phyloP scores from a whole-genome alignment of 2,329 filamentous ascomycete species.

The Colletotrichum echinochloae region DNA sequence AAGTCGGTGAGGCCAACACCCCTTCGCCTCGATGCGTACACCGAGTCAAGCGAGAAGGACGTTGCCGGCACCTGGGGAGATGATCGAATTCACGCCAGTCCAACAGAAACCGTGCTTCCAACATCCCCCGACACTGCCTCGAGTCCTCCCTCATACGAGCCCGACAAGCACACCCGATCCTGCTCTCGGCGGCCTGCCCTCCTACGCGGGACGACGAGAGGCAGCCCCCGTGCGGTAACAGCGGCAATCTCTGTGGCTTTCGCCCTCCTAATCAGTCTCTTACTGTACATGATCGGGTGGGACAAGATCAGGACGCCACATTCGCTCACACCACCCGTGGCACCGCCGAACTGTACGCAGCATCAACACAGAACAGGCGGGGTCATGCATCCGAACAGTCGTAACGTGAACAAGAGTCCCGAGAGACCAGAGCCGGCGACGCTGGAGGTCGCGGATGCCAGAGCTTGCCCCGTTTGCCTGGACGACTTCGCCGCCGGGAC shows the following conservation, averaged over 20 bases:
- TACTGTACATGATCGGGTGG: conserved; percentile 19
- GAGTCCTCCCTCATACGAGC: conserved; percentile 13
- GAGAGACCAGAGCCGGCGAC: neutral
- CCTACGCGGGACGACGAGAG: neutral
- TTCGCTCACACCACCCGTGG: neutral
- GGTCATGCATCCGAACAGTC: no score
- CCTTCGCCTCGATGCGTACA: neutral
- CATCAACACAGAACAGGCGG: neutral
- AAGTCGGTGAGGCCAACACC: neutral
- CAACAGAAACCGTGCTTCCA: neutral
- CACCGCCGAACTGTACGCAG: neutral
- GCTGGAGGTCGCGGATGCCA: neutral
- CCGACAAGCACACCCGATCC: conserved; percentile 4
- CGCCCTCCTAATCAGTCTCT: conserved; percentile 14
- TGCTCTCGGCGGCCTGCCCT: neutral
- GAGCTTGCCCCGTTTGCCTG: conserved; percentile 15
- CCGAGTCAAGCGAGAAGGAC: neutral
- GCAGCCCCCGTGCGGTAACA: conserved; percentile 6
- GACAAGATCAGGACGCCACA: neutral
- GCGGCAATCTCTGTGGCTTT: conserved; percentile 25
- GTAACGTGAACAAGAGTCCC: neutral
- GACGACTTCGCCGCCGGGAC: conserved; percentile 20
- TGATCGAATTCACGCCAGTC: neutral
- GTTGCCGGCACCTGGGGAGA: neutral
- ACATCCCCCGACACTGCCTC: neutral